These are phyloP conservation scores for Stephania yunnanensis DNA, from an alignment of 164 flowering plant genomes.

Conservation along the genomic window DNA sequence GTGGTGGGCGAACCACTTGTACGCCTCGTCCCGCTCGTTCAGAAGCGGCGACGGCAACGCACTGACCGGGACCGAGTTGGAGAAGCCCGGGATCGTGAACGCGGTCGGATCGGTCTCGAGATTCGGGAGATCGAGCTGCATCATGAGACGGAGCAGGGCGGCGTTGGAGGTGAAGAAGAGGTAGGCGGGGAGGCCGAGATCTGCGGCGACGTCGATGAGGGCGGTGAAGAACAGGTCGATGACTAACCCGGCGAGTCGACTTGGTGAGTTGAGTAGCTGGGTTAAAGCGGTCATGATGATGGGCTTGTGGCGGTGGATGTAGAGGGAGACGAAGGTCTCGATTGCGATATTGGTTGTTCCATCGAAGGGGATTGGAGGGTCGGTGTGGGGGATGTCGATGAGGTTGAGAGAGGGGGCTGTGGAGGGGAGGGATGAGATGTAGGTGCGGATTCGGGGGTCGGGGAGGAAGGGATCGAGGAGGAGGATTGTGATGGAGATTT, in stretches of 20 bases:
- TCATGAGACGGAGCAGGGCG: conserved; percentile 8
- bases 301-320: conserved; percentile 18
- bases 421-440: not conserved
- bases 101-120: conserved; percentile 2
- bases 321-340: not conserved
- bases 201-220: conserved; percentile 29
- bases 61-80: conserved; percentile 12
- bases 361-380: too few species aligned
- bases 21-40: conserved; percentile 2
- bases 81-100: conserved; percentile 16
- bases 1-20: not conserved
- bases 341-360: not conserved
- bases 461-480: not conserved
- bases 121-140: not conserved
- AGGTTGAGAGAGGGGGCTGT: conserved; percentile 10
- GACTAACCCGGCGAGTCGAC: conserved; percentile 14
- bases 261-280: not conserved
- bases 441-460: not conserved
- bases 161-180: conserved; percentile 27
- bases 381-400: not conserved
- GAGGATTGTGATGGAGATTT: conserved; percentile 17
- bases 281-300: conserved; percentile 15
- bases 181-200: conserved; percentile 28
- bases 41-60: conserved; percentile 7
- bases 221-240: conserved; percentile 29